Base-by-base conservation (phyloP, 345 rosid genomes). In the Geranium brycei region DNA sequence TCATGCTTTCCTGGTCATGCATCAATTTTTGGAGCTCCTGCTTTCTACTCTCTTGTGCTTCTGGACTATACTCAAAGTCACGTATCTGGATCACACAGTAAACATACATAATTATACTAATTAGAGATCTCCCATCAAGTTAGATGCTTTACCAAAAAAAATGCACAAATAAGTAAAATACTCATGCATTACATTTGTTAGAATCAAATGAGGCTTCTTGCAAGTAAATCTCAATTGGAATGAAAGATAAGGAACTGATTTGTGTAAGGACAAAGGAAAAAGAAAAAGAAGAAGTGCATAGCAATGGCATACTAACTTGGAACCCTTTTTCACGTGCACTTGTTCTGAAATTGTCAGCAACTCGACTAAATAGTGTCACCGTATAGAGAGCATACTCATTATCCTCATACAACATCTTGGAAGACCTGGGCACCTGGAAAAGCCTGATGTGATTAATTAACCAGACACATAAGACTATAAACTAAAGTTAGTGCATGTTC, bases 351-450 rank as follows among this genome's bases (percentile, higher is more conserved):
- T 87, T 95, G 81, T 95, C 99, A 65, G 95, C 95, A 73, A 85
- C 91, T 19, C 95, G 96, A 18, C 68, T 73, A 71, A 95, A 95
- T 66, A 95, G 89, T 17, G 83, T 79, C 31, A 88, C 99, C 4
- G 93, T 91, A 75, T 85, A 91, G 64, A 88, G 95, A 58, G 99
- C 97, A 78, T 95, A 91, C 77, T 95, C 99, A 69, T 95, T 95
- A 74, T 95, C 99, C 83, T 95, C 99, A 47, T 77, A 71, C 79
- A 95, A 80, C 68, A 74, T 77, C 87, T 87, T 95, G 17, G 97
- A 84, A 47, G 97, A 95, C 81, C 97, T 84, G 47, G 96, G 97
- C 65, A 95, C 99, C 99, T 95, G 88, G 75, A 71, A 66, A 63
- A 63, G 53, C 15, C 14, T 8, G 0, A 47, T 2, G 12, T 47